Evolutionary conservation across 2,329 filamentous ascomycete genomes (phyloP).

Genomic region (Neodidymelliopsis sp.): DNA sequence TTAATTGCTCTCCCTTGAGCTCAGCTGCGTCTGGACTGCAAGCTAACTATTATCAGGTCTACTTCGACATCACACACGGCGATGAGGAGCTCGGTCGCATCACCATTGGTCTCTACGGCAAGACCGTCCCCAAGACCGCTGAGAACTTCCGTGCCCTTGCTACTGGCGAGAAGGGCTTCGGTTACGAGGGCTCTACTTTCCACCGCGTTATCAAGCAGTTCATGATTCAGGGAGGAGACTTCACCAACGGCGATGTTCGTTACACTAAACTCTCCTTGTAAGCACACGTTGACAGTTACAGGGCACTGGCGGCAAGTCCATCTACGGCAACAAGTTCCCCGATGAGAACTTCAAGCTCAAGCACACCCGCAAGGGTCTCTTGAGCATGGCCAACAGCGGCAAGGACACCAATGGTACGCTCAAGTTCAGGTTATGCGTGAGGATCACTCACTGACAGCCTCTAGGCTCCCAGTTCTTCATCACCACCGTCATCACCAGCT

Average conservation of each 20-base stretch:
- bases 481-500: conserved; percentile 80
- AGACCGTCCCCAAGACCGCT: conserved; percentile 80
- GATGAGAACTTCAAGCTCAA: conserved; percentile 97
- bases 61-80: conserved; percentile 82
- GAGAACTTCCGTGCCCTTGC: conserved; percentile 77
- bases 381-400: conserved; percentile 77
- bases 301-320: conserved; percentile 84
- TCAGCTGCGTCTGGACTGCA: background rate
- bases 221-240: conserved; percentile 82
- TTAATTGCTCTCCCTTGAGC: background rate
- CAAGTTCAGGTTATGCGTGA: background rate
- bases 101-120: conserved; percentile 84
- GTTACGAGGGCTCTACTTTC: conserved; percentile 82
- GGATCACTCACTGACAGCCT: conserved; percentile 45
- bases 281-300: background rate
- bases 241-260: background rate
- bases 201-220: conserved; percentile 91
- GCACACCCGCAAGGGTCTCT: conserved; percentile 82
- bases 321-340: conserved; percentile 83
- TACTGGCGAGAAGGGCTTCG: conserved; percentile 85
- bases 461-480: conserved; percentile 90
- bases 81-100: conserved; percentile 77
- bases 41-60: conserved; percentile 61
- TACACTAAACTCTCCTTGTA: background rate
- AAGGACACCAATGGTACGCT: conserved; percentile 67